These are phyloP conservation scores for Colletotrichum kahawae DNA, from an alignment of 2,329 filamentous ascomycete species.

Conservation along the genomic window DNA sequence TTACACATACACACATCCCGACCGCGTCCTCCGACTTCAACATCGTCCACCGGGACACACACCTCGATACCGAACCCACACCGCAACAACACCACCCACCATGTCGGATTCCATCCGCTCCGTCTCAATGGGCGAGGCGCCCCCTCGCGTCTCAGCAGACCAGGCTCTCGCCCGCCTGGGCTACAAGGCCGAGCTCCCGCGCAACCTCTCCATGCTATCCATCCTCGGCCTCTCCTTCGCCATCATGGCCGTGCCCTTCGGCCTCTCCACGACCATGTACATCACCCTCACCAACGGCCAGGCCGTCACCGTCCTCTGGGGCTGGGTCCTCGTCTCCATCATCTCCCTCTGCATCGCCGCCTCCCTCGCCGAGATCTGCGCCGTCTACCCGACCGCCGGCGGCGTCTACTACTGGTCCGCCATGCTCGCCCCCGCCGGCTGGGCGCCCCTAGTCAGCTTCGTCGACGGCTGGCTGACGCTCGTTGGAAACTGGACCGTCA, in stretches of 20 bases:
- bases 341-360: slow-evolving; percentile 69
- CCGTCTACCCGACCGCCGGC: slow-evolving; percentile 71
- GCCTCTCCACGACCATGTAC: slow-evolving; percentile 70
- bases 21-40: neutral
- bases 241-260: slow-evolving; percentile 76
- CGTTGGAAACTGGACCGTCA: slow-evolving; percentile 75
- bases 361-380: slow-evolving; percentile 72
- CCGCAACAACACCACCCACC: neutral
- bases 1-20: neutral
- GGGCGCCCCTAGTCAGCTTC: slow-evolving; percentile 71
- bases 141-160: slow-evolving; percentile 13
- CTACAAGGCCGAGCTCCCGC: slow-evolving; percentile 53
- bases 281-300: slow-evolving; percentile 73
- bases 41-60: neutral
- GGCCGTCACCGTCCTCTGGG: slow-evolving; percentile 72
- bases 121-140: slow-evolving; percentile 3
- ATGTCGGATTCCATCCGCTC: neutral
- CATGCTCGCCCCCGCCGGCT: slow-evolving; percentile 69
- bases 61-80: neutral
- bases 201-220: slow-evolving; percentile 58
- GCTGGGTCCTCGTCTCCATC: slow-evolving; percentile 70
- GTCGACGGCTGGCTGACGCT: slow-evolving; percentile 75
- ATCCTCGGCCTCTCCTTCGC: slow-evolving; percentile 73
- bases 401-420: slow-evolving; percentile 76
- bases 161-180: slow-evolving; percentile 47